Base-by-base conservation (phyloP, 768 basidiomycete genomes). In the Arthromyces matolae region DNA sequence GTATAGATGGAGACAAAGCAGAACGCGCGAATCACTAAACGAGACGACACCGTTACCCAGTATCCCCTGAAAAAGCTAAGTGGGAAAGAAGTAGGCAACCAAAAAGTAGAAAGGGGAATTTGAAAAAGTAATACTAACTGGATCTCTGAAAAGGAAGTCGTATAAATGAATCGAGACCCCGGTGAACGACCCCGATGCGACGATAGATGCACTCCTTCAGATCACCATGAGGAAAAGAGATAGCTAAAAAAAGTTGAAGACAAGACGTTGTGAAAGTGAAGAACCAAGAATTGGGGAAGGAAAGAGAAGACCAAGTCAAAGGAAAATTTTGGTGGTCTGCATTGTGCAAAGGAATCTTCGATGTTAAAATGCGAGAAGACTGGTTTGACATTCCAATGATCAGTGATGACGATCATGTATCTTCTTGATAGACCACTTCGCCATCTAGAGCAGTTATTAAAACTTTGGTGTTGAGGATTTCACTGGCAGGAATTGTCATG, bases 381-480 rank as follows among this genome's bases (percentile, higher is more conserved):
- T 37, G n/a, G n/a, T 43, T 19, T 28, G 33, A 16, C 14, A 13
- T 42, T 28, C 23, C 8, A 29, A 25, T 33, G n/a, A n/a, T n/a
- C n/a, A 9, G 10, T 16, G 34, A 31, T 27, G 35, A 25, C 8
- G 43, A n/a, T n/a, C n/a, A n/a, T n/a, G n/a, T n/a, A n/a, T n/a
- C n/a, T n/a, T n/a, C 53, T 33, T 75, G 75, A 51, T 70, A 77
- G 43, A 76, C 71, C 19, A 62, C 52, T 49, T 64, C 54, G 23
- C 93, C 93, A 57, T 93, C 92, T 6, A 96, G 80, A 44, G 85
- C 81, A 22, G 92, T 94, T 5, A 82, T 79, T 16, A 80, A 62
- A 32, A 91, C 87, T 52, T 76, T 73, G 5, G 89, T 86, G 16
- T 70, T 59, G 23, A 93, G 72, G 27, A 96, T 83, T 37, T 81